A percentile compares a stretch with the other conserved stretches of the same genome.
phyloP scores from a whole-genome alignment of 495 filamentous ascomycete species.

The Podospora tetraspora region DNA sequence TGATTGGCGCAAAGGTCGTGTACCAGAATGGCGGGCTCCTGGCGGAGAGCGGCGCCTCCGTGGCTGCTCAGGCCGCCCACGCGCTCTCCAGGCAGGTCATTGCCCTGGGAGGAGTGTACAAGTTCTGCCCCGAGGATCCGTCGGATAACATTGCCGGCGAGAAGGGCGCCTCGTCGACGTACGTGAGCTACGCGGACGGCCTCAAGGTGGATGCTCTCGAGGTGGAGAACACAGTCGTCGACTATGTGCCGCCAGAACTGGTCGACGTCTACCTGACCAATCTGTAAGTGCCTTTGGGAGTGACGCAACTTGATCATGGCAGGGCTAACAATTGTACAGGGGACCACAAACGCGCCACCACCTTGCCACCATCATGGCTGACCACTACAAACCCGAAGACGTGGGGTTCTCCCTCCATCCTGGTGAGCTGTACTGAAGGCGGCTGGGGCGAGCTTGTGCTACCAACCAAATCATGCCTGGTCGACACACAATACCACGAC shows the following conservation, averaged over 20 bases:
- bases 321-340: slow-evolving; percentile 42
- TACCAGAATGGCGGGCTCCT: slow-evolving; percentile 80
- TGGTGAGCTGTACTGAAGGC: slow-evolving; percentile 14
- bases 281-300: slow-evolving; percentile 54
- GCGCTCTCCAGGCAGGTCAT: slow-evolving; percentile 76
- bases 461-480: not conserved
- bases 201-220: slow-evolving; percentile 69
- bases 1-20: slow-evolving; percentile 78
- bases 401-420: slow-evolving; percentile 53
- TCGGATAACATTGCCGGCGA: slow-evolving; percentile 77
- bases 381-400: slow-evolving; percentile 83
- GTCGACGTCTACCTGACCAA: slow-evolving; percentile 91
- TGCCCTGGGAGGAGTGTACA: slow-evolving; percentile 79
- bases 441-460: not conserved
- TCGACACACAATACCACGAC: slow-evolving; percentile 6
- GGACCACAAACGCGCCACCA: slow-evolving; percentile 78
- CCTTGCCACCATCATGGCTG: slow-evolving; percentile 71
- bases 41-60: slow-evolving; percentile 68
- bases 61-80: slow-evolving; percentile 76
- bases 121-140: slow-evolving; percentile 82
- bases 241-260: slow-evolving; percentile 75
- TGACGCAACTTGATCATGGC: not conserved
- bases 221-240: slow-evolving; percentile 73
- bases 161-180: slow-evolving; percentile 69
- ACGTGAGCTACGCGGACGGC: slow-evolving; percentile 68